Conservation (phyloP, 805 yeast genomes). For the Starmerella bombi region DNA sequence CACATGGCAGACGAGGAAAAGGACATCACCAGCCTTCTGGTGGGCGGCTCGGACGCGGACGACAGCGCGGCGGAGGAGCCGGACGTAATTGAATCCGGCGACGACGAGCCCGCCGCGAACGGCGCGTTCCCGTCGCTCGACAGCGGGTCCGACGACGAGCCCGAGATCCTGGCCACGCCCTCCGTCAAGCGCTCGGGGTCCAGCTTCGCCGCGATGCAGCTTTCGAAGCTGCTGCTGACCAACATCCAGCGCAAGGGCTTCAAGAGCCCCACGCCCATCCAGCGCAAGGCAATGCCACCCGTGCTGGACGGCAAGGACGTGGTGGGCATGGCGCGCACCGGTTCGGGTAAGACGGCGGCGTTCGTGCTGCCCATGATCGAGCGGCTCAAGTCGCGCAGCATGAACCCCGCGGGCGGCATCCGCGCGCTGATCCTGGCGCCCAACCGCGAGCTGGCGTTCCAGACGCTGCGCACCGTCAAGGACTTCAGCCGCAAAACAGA, state of each 20-base stretch:
- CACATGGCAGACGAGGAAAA: neutral
- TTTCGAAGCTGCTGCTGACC: constrained; percentile 53
- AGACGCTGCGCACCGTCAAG: constrained; percentile 75
- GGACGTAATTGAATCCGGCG: constrained; percentile 2
- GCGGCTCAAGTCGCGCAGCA: constrained; percentile 3
- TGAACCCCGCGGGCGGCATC: constrained; percentile 56
- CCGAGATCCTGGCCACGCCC: constrained; percentile 10
- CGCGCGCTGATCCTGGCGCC: constrained; percentile 87
- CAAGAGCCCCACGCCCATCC: constrained; percentile 94
- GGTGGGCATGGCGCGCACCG: constrained; percentile 99
- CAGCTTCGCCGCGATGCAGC: constrained; percentile 79
- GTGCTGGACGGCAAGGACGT: constrained; percentile 81
- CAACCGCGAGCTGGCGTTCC: constrained; percentile 89
- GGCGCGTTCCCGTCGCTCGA: constrained; percentile 33
- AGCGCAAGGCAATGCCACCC: constrained; percentile 85
- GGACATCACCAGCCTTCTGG: constrained; percentile 8
- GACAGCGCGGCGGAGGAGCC: constrained; percentile 1
- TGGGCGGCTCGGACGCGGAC: neutral
- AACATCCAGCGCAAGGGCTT: constrained; percentile 78
- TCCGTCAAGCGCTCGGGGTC: constrained; percentile 35
- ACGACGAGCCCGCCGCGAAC: neutral
- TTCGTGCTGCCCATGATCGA: constrained; percentile 84
- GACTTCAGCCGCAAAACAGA: constrained; percentile 80
- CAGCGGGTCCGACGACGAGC: constrained; percentile 26
- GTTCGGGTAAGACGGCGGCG: constrained; percentile 98